These are phyloP conservation scores for Cochlearia excelsa DNA, from an alignment of 345 rosid genomes.

Conservation along the genomic window DNA sequence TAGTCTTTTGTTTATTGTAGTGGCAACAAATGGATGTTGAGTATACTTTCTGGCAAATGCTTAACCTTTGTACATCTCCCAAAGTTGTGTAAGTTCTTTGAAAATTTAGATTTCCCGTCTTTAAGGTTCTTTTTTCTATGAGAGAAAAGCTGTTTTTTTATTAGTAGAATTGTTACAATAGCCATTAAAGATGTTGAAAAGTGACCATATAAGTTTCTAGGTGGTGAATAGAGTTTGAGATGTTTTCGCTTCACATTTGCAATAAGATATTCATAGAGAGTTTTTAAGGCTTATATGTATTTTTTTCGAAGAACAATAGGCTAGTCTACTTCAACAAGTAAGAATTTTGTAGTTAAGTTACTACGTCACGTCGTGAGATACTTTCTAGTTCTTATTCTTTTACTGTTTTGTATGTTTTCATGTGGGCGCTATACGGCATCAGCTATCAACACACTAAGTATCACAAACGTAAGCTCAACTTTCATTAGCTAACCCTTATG, in stretches of 20 bases:
- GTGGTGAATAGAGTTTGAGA: slow-evolving; percentile 21
- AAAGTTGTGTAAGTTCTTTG: slow-evolving; percentile 83
- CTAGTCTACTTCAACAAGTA: slow-evolving; percentile 16
- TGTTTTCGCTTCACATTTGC: slow-evolving; percentile 9
- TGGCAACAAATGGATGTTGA: slow-evolving; percentile 99
- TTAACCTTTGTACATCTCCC: slow-evolving; percentile 93
- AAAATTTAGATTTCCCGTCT: background rate
- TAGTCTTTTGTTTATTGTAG: slow-evolving; percentile 42
- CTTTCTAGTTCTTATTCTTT: slow-evolving; percentile 35
- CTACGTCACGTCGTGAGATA: slow-evolving; percentile 1
- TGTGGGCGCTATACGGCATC: slow-evolving; percentile 44
- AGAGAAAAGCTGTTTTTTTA: background rate
- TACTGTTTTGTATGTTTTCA: slow-evolving; percentile 47
- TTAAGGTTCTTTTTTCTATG: background rate
- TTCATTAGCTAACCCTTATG: slow-evolving; percentile 11
- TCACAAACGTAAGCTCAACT: slow-evolving; percentile 86
- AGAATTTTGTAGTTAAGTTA: background rate
- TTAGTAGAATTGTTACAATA: no score
- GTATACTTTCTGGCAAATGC: slow-evolving; percentile 99
- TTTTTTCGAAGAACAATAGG: background rate
- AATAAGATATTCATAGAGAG: background rate
- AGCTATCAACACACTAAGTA: slow-evolving; percentile 99
- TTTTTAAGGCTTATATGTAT: background rate
- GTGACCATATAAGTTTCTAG: slow-evolving; percentile 1
- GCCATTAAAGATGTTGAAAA: background rate